Base-by-base conservation (phyloP, 139 green algal species). In the Chlamydomonas incerta region DNA sequence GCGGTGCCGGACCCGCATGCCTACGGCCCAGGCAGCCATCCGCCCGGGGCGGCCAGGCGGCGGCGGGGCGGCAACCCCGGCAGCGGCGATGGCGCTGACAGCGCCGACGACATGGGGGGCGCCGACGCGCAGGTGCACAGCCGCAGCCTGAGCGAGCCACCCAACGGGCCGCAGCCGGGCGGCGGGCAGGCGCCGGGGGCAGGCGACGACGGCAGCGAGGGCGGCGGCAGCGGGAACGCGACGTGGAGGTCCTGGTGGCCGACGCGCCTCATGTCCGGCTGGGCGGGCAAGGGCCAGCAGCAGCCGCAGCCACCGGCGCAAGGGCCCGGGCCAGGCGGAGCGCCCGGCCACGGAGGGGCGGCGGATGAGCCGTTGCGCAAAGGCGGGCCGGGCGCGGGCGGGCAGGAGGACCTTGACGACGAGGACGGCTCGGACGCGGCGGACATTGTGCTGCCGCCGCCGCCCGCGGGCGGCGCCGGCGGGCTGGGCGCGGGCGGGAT, bases 211-310 rank as follows among this genome's bases (percentile, higher is more conserved):
- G n/a, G 82, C 81, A 15, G 57, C 57, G 31, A 50, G 55, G 69
- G 75, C 57, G 33, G 34, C 37, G 35, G 72, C 69, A 24, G 87
- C 71, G n/a, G 57, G 46, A 35, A 55, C 28, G 80, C 66, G 41
- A 71, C 63, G 34, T 72, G 81, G 85, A 31, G 82, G 82, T 82
- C 79, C 23, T 85, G 79, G 79, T 85, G 79, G 79, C 65, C 79
- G 21, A 87, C 60, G 0, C 72, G 82, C 41, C 82, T 82, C 3
- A 75, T 82, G 82, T 72, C 82, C 60, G 82, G 72, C 66, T 85
- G 79, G 79, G 20, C 79, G 21, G 79, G 46, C 9, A 85, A 85
- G 47, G 63, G 71, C 26, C 72, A 74, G 82, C 72, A 8, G 31
- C 67, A 57, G 33, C 52, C 33, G 73, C 52, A 68, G 5, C 47